Base-by-base conservation (phyloP, 306 rosid species). In the Medicago lupulina region DNA sequence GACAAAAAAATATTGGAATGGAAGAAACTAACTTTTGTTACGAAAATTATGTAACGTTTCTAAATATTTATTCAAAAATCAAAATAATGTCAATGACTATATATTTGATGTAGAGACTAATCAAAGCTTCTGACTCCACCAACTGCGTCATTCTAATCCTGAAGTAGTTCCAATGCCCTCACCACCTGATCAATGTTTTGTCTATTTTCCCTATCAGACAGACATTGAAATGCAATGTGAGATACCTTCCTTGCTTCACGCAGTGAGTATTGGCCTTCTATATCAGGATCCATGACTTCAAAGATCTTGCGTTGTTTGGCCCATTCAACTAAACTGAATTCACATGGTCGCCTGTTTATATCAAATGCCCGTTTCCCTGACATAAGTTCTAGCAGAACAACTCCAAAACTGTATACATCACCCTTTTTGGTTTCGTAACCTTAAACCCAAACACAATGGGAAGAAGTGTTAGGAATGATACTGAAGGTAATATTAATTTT, bases 181-280 rank as follows among this genome's bases (percentile, higher is more conserved):
- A 93, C 93, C 19, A 93, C 92, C n/a, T 80, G 80, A 2, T 77
- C 82, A 82, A 93, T 91, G 83, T 47, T 80, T 51, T 94, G 97
- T 74, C 98, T 86, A 14, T 18, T 38, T 77, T 69, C 83, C 34
- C 84, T 79, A 40, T 80, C 90, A 3, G 90, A 76, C 25, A 93
- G 40, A 81, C 98, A 93, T 71, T 64, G 91, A 67, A 70, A 58
- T 61, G 90, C 91, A 50, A 93, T 83, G 47, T 67, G 85, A 46
- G 87, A 90, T 17, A 82, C 86, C 69, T 63, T 82, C 68, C 76
- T 78, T 2, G 94, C 97, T 83, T 76, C 88, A 34, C 18, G 55
- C 8, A 68, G 13, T 0, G 91, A 75, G 78, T 88, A 93, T 72
- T 91, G 97, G 44, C 96, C 91, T 64, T 88, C 89, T 4, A 93